These are phyloP conservation scores for Ophiostoma triangulosporum DNA, from an alignment of 2,329 filamentous ascomycete genomes.

Conservation along the genomic window DNA sequence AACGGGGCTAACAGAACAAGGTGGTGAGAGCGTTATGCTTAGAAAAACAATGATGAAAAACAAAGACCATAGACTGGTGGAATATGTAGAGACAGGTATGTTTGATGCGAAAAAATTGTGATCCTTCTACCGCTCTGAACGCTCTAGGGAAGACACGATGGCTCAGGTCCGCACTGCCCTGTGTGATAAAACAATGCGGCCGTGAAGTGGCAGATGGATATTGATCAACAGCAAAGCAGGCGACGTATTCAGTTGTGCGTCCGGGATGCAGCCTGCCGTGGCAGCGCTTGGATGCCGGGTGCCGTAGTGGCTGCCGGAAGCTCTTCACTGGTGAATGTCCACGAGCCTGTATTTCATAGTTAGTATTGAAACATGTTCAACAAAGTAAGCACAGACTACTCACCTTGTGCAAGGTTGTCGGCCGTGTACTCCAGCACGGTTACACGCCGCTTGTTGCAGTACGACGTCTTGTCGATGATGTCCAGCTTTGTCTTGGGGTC, in stretches of 20 bases:
- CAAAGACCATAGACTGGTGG: no score
- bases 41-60: background rate
- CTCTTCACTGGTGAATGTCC: background rate
- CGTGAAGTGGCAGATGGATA: no score
- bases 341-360: background rate
- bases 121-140: no score
- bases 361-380: background rate
- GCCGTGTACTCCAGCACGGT: slow-evolving; percentile 88
- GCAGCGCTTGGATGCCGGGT: no score
- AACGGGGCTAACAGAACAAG: background rate
- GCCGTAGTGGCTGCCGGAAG: background rate
- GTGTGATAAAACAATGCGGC: no score
- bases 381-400: slow-evolving; percentile 20
- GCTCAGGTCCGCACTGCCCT: no score
- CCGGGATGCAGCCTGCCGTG: background rate
- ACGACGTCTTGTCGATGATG: slow-evolving; percentile 96
- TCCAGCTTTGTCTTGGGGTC: slow-evolving; percentile 88
- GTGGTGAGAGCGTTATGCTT: background rate
- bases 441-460: slow-evolving; percentile 83
- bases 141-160: no score
- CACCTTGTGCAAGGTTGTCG: slow-evolving; percentile 79
- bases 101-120: no score
- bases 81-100: no score
- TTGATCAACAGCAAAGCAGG: no score
- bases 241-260: no score